Evolutionary conservation across 2,329 filamentous ascomycete genomes (phyloP), one percentile per base, ranked within the genome.

Genomic region (Ceratocystis huliohia): DNA sequence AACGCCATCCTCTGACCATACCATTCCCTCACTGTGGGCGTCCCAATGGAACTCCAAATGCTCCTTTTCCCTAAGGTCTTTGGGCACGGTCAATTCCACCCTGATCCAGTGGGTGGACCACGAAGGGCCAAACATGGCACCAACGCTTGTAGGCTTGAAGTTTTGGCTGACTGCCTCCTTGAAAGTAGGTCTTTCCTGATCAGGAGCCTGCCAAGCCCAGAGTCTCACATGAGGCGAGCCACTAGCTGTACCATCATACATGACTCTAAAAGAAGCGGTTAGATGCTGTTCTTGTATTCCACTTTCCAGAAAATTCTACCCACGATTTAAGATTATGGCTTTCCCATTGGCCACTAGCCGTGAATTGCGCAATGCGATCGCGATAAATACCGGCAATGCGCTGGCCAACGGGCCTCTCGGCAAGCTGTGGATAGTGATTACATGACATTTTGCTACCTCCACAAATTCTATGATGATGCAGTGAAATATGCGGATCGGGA

Each of bases 41-140:
- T 99, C 93, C 93, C 94, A 99, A 72, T 96, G 91, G 67, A 97
- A 86, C 76, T 97, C 92, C n/a, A 99, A 81, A 61, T 88, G 86
- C 70, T 92, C 85, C 72, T 94, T 90, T 69, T 91, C 78, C 30
- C 76, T 78, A 72, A 96, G 82, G 13, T 89, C 78, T 66, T 84
- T 74, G 6, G 94, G 93, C 15, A 97, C 82, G 3, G 84, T 89
- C 69, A 99, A 78, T 66, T 87, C 79, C 66, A 96, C 84, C 71
- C 86, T 89, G 82, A 99, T 96, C 94, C 94, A 99, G 75, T 97
- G 94, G 7, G 94, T 99, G 1, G 91, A 88, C 94, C 94, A 99
- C 45, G 91, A 94, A 1, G 94, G 94, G 0, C 94, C 94, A 71
- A 97, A 97, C 5, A 80, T 84, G 67, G 88, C 82, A 68, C 93